Percentiles rank a stretch among this genome's conserved stretches.
phyloP scores from a whole-genome alignment of 805 yeast species.

The Yarrowia porcina region DNA sequence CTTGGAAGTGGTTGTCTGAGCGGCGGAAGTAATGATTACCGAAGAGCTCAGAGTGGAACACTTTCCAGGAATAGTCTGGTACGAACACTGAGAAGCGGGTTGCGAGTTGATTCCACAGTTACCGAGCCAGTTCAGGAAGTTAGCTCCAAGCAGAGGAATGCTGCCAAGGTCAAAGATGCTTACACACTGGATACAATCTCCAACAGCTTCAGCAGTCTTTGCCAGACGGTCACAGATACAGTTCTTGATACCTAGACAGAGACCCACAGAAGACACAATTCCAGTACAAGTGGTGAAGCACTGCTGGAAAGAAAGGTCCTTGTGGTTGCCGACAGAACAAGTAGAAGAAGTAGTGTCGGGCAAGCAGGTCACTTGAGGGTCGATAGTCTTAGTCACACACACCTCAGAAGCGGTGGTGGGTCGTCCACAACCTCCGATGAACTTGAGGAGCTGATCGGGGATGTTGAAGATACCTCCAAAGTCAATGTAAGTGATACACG shows the following conservation, averaged over 20 bases:
- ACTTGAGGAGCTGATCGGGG: not conserved
- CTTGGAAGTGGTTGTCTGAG: not conserved
- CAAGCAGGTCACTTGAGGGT: not conserved
- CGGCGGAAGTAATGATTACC: not conserved
- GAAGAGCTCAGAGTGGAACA: not conserved
- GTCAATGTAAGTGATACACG: slow-evolving; percentile 4
- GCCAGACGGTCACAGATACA: slow-evolving; percentile 2
- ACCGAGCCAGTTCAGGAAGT: not conserved
- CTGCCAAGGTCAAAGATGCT: slow-evolving; percentile 5
- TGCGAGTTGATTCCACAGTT: not conserved
- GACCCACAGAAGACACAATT: not conserved
- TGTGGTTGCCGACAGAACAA: not conserved
- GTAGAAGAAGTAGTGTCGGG: slow-evolving; percentile 2
- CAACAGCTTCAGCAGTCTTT: not conserved
- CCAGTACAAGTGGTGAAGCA: not conserved
- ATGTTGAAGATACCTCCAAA: not conserved
- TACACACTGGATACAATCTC: slow-evolving; percentile 11
- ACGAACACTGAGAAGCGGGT: not conserved
- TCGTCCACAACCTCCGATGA: not conserved
- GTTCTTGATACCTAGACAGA: not conserved
- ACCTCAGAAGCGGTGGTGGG: slow-evolving; percentile 3
- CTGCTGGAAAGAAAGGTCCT: not conserved
- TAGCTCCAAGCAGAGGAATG: not conserved
- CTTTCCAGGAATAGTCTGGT: slow-evolving; percentile 4
- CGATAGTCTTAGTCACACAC: slow-evolving; percentile 13